Evolutionary conservation across 208 protist species (phyloP).

Genomic region (Wallacemonas sp.): DNA sequence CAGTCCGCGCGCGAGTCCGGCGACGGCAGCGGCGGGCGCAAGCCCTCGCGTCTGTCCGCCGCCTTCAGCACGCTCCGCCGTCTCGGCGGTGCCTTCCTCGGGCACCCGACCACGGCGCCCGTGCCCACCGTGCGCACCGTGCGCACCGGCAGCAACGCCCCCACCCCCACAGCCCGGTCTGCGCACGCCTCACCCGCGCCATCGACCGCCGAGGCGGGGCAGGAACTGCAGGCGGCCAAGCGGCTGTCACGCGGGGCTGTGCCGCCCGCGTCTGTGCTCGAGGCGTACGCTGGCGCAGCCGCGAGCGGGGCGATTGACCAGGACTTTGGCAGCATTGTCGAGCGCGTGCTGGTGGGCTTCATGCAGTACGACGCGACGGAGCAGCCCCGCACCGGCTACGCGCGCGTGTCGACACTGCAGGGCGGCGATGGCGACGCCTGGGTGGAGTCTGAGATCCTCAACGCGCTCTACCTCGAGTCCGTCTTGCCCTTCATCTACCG

Average conservation of each 20-base stretch:
- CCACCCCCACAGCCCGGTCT: too few relatives aligned
- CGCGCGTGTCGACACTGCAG: neutral
- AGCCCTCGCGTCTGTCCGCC: neutral
- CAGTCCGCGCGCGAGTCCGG: neutral
- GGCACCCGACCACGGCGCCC: neutral
- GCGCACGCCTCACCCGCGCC: neutral
- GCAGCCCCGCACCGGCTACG: slow-evolving; percentile 26
- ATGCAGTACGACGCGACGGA: slow-evolving; percentile 51
- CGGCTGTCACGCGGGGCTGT: neutral
- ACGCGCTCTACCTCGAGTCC: slow-evolving; percentile 30
- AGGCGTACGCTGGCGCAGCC: slow-evolving; percentile 2
- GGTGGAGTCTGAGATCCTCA: slow-evolving; percentile 32
- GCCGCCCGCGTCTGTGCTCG: neutral
- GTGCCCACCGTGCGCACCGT: neutral
- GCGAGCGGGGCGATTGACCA: neutral
- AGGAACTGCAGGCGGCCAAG: too few relatives aligned
- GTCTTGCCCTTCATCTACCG: slow-evolving; percentile 42
- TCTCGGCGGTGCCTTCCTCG: neutral
- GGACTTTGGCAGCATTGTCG: slow-evolving; percentile 28
- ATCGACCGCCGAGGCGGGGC: neutral
- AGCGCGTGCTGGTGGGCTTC: slow-evolving; percentile 39
- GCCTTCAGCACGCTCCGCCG: neutral
- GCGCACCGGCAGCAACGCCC: too few relatives aligned
- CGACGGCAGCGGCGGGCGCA: neutral
- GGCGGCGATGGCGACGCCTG: slow-evolving; percentile 18